Evolutionary conservation across 495 filamentous ascomycete genomes (phyloP).

Genomic region (Penicillium ochrochloron): DNA sequence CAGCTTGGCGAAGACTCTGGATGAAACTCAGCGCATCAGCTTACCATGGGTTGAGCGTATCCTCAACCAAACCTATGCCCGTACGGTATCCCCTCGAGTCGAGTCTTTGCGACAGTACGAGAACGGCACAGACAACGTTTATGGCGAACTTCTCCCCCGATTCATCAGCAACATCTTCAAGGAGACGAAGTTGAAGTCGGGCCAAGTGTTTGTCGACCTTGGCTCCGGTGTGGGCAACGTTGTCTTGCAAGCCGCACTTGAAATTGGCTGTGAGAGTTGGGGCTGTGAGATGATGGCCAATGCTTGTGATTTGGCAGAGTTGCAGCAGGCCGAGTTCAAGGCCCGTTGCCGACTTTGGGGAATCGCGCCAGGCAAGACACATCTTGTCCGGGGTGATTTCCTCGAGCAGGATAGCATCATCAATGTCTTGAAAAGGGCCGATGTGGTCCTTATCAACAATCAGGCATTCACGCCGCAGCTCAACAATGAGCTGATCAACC

Average conservation of each 20-base stretch:
- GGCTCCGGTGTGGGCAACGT: conserved; percentile 97
- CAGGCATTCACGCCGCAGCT: conserved; percentile 87
- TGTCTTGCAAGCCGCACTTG: conserved; percentile 89
- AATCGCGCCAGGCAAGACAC: conserved; percentile 74
- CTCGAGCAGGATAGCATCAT: conserved; percentile 72
- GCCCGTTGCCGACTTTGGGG: conserved; percentile 90
- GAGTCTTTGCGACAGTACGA: conserved; percentile 81
- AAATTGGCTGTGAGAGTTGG: conserved; percentile 93
- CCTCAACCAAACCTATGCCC: conserved; percentile 84
- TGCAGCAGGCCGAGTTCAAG: conserved; percentile 84
- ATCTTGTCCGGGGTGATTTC: conserved; percentile 84
- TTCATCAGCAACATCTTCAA: conserved; percentile 82
- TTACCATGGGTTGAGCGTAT: conserved; percentile 78
- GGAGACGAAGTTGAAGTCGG: conserved; percentile 74
- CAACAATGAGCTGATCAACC: conserved; percentile 82
- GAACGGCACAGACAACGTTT: conserved; percentile 87
- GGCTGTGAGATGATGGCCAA: conserved; percentile 96
- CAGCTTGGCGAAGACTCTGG: conserved; percentile 70
- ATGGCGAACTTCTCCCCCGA: conserved; percentile 86
- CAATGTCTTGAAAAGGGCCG: conserved; percentile 75
- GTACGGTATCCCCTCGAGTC: conserved; percentile 87
- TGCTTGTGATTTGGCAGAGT: conserved; percentile 79
- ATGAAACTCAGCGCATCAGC: conserved; percentile 64
- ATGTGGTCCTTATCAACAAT: conserved; percentile 96
- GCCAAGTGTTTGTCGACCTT: conserved; percentile 88